Evolutionary conservation across 768 basidiomycete species (phyloP), one percentile per base, ranked within the genome.

Genomic region (Boletus tomentosulus): DNA sequence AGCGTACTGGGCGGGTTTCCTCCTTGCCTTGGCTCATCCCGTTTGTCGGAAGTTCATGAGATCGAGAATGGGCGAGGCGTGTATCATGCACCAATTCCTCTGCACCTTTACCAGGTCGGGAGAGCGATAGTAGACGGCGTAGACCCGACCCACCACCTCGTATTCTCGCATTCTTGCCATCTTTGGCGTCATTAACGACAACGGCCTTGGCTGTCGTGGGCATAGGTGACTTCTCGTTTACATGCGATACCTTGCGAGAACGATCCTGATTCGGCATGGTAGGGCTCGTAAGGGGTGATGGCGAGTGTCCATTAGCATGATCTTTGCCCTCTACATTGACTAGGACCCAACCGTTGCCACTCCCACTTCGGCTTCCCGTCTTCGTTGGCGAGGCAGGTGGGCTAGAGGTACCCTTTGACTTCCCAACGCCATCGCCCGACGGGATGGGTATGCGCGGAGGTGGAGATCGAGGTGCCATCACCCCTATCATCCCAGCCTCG

Each of bases 341-440:
- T 25, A 86, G 70, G 2, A 86, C 84, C 84, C 84, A 86, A 25
- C 84, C 84, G 60, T 81, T 72, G 15, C 78, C 77, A 42, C 72
- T 75, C 39, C 71, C 72, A 45, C 70, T 71, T 54, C 63, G 59
- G 48, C 62, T 64, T 27, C 64, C 69, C 39, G 72, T 61, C 60
- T 73, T 67, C 46, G 62, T 71, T 34, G 71, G 69, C 31, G 71
- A 72, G 12, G 61, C 65, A 16, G 61, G 72, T 25, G 59, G 57
- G 33, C 59, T 59, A 42, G 64, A 64, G 34, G 49, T 48, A 39
- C 58, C 54, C 52, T 54, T 71, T 16, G 58, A 52, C 48, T 56
- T 70, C 35, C 61, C 56, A 39, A 44, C 43, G 31, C 57, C 61
- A 25, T 71, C 70, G 42, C 61, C 46, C n/a, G 62, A 62, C 3